Evolutionary conservation across 148 eudicot species (phyloP), one percentile per base, ranked within the genome.

Genomic region (Vaccinium myrtillus): DNA sequence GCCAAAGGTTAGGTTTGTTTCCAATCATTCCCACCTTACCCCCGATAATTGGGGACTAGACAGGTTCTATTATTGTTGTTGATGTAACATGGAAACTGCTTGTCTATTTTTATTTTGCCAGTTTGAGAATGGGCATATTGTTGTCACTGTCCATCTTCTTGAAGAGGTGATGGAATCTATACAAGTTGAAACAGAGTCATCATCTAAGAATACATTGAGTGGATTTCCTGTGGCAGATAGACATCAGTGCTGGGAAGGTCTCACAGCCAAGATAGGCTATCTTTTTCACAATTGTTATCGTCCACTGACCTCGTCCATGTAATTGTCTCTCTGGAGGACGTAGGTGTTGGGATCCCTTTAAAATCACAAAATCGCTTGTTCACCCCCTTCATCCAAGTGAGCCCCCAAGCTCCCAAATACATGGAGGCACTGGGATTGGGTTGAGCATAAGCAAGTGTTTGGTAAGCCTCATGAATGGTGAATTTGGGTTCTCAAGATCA

Each of bases 361-460:
- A 95, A 94, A 73, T 93, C 95, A 32, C 99, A 94, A 84, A 70
- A 92, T 67, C 93, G 90, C n/a, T 86, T 96, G 43, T 96, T 94
- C 81, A 96, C 95, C 27, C 99, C 99, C 53, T 96, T 94, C 91
- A 93, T 96, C 98, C 99, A 96, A 80, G 99, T 93, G 32, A 92
- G 95, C 48, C 94, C 98, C 69, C 95, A 2, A 91, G 87, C 83
- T 89, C 92, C 2, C 86, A 93, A 12, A 90, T 89, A 56, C 92
- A 91, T 75, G 99, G 99, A 51, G 99, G 99, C 59, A 96, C 99
- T 0, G 99, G 99, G 1, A 49, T 49, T 49, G 51, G 51, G 51
- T 9, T 49, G 51, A 49, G 51, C 51, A 49, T 49, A 6, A 94
- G 99, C 92, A 96, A 94, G 88, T 94, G 94, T 84, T 88, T 96